Evolutionary conservation across 768 basidiomycete species (phyloP).

Genomic region (Lyophyllum atratum): DNA sequence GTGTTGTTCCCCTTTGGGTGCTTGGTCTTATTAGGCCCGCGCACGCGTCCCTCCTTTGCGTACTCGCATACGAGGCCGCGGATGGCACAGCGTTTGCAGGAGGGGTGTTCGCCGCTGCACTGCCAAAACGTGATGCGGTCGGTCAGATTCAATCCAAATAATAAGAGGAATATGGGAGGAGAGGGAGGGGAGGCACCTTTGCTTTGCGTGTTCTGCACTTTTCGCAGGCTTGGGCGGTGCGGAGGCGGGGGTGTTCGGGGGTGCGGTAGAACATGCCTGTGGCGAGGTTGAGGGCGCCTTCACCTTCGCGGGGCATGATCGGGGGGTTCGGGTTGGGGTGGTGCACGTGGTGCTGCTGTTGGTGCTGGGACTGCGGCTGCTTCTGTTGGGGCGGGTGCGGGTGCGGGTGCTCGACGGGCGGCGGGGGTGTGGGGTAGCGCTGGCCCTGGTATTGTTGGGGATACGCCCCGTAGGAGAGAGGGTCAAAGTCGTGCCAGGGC

Average conservation of each 20-base stretch:
- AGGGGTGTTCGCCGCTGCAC: conserved; percentile 74
- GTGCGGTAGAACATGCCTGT: conserved; percentile 70
- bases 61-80: conserved; percentile 68
- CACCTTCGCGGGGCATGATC: background rate
- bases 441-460: background rate
- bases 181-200: conserved; percentile 47
- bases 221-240: conserved; percentile 77
- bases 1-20: conserved; percentile 16
- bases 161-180: background rate
- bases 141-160: background rate
- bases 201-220: conserved; percentile 74
- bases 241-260: conserved; percentile 62
- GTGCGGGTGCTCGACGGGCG: background rate
- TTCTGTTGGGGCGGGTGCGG: conserved; percentile 27
- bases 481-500: background rate
- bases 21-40: conserved; percentile 64
- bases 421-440: background rate
- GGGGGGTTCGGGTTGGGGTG: too few relatives aligned
- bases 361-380: too few relatives aligned
- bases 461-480: background rate
- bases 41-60: conserved; percentile 62
- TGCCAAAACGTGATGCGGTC: conserved; percentile 21
- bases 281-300: conserved; percentile 62
- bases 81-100: conserved; percentile 63
- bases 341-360: too few relatives aligned